These are phyloP conservation scores for Heterobasidion parviporum DNA, from an alignment of 1,284 basidiomycete genomes.

Conservation along the genomic window DNA sequence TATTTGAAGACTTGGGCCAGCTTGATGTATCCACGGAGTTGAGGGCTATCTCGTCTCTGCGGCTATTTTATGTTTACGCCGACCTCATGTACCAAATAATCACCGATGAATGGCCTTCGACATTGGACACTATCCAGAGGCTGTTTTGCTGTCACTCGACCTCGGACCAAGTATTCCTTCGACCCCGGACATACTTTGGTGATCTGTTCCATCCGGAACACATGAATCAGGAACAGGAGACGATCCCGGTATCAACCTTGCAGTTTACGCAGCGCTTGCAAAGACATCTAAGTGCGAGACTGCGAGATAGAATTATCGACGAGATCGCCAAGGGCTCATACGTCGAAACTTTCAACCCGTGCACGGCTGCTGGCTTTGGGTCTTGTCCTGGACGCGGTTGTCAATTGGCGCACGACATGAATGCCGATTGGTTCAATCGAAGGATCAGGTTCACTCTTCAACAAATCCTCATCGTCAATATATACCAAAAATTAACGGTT, in stretches of 20 bases:
- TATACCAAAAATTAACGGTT: not conserved
- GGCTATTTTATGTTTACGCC: not conserved
- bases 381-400: not conserved
- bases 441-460: slow-evolving; percentile 1
- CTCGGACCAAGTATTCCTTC: too few species aligned
- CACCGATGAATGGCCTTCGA: not conserved
- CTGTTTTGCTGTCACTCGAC: not conserved
- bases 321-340: not conserved
- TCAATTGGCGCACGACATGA: not conserved
- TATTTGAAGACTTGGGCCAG: not conserved
- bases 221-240: not conserved
- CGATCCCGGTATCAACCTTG: not conserved
- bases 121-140: not conserved
- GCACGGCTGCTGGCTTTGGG: not conserved
- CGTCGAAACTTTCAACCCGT: not conserved
- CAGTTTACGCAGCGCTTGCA: not conserved
- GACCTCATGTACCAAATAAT: not conserved
- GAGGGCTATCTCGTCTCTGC: not conserved
- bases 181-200: too few species aligned
- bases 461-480: not conserved
- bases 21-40: not conserved
- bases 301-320: not conserved
- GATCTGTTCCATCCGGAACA: too few species aligned
- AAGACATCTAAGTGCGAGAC: not conserved
- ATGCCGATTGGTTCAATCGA: not conserved